Conservation (phyloP, 768 basidiomycete species). For the Podaxis sp. region DNA sequence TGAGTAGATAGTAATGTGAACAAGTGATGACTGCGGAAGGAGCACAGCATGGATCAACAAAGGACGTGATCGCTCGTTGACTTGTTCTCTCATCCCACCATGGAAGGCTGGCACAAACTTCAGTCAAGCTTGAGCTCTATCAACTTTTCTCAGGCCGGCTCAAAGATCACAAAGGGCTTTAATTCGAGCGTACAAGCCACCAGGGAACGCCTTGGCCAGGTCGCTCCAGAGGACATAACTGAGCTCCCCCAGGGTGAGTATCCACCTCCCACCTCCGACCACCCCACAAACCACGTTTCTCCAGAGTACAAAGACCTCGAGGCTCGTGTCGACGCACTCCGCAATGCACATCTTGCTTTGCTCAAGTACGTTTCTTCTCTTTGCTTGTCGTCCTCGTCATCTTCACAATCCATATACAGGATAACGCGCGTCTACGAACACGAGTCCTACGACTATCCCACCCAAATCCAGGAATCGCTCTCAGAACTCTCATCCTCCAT, state of each 20-base stretch:
- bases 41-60: constrained; percentile 7
- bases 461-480: constrained; percentile 82
- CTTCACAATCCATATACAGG: constrained; percentile 37
- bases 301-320: constrained; percentile 98
- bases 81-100: constrained; percentile 25
- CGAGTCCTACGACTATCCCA: constrained; percentile 89
- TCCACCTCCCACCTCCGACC: background rate
- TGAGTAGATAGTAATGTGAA: background rate
- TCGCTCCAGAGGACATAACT: constrained; percentile 90
- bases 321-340: constrained; percentile 89
- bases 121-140: constrained; percentile 60
- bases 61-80: background rate
- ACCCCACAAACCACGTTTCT: background rate
- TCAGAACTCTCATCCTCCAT: constrained; percentile 70
- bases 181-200: constrained; percentile 84
- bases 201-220: constrained; percentile 83
- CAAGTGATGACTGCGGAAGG: background rate
- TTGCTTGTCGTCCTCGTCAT: background rate
- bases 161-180: constrained; percentile 77
- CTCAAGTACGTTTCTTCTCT: constrained; percentile 60
- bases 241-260: constrained; percentile 84
- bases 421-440: constrained; percentile 86
- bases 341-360: constrained; percentile 69
- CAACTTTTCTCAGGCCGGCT: constrained; percentile 75
- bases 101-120: constrained; percentile 71